Evolutionary conservation across 768 basidiomycete species (phyloP), one percentile per base, ranked within the genome.

Genomic region (Collybia mongolica): DNA sequence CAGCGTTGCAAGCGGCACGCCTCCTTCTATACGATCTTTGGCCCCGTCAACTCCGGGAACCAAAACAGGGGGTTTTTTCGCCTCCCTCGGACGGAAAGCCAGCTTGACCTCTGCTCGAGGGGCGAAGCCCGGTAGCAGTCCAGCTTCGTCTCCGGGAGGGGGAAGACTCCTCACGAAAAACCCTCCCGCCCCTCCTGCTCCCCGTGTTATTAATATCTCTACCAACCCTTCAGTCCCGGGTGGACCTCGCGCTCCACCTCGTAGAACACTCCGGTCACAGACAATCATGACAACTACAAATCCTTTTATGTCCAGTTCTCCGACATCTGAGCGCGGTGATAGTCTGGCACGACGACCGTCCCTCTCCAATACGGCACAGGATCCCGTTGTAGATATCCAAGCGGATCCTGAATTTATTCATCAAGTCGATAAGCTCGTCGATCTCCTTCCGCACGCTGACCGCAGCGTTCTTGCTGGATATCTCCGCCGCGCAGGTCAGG

Each of bases 401-500:
- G 53, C 65, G n/a, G 72, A 76, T 47, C 73, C 78, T 1, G 83
- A 81, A 24, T 90, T 92, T 62, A 65, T 72, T 39, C 72, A 67
- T 32, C 87, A 90, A 63, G 81, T 93, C 3, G 84, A 90, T 57
- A 85, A 81, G 61, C 79, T 93, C 41, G 73, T 75, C 1, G 81
- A 82, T 53, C 68, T 92, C 36, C 69, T 92, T 26, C 90, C 90
- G 14, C 81, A 86, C 56, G 90, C 86, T 28, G 82, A 91, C 55
- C 76, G 81, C 39, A 70, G 65, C 18, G 68, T 90, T 1, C 76
- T 93, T 6, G 84, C 83, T 35, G 79, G 82, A 12, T 93, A 93
- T 65, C 66, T 93, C 52, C 80, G 80, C 23, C 77, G 86, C 8
- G 74, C 88, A 8, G 90, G 90, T 18, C 82, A 88, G 61, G 89